phyloP scores from a whole-genome alignment of 257 asterid genomes.

The Solanum bulbocastanum region DNA sequence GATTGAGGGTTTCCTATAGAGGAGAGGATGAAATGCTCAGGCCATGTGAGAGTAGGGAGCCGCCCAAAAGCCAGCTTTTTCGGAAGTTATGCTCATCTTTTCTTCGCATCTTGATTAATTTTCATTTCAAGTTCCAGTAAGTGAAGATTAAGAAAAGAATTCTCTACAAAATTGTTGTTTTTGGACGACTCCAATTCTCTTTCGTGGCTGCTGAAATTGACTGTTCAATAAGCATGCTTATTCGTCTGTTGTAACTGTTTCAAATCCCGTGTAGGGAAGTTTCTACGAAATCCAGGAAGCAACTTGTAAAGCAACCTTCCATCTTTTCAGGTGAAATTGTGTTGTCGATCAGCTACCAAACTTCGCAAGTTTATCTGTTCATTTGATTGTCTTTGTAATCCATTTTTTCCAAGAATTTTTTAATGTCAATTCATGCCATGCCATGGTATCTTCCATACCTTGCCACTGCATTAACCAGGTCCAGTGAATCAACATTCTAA shows the following conservation, averaged over 20 bases:
- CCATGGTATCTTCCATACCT: background rate
- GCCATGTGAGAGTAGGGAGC: background rate
- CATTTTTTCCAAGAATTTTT: background rate
- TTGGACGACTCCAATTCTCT: background rate
- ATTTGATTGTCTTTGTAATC: background rate
- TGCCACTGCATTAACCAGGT: background rate
- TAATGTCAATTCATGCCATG: background rate
- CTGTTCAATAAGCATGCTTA: background rate
- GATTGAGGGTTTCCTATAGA: constrained; percentile 58
- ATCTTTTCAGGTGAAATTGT: background rate
- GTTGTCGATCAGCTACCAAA: background rate
- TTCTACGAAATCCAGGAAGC: background rate
- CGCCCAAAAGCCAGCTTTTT: background rate
- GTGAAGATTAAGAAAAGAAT: background rate
- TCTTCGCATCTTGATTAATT: background rate
- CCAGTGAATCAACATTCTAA: background rate
- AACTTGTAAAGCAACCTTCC: background rate
- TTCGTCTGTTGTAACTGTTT: background rate
- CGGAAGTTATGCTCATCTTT: background rate
- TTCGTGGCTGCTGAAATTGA: background rate
- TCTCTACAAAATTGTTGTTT: background rate
- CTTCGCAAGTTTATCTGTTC: background rate
- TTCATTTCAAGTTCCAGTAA: background rate
- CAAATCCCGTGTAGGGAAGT: background rate
- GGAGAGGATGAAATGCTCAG: background rate